Conservation (phyloP, 805 yeast species). For the Monosporozyma unispora region DNA sequence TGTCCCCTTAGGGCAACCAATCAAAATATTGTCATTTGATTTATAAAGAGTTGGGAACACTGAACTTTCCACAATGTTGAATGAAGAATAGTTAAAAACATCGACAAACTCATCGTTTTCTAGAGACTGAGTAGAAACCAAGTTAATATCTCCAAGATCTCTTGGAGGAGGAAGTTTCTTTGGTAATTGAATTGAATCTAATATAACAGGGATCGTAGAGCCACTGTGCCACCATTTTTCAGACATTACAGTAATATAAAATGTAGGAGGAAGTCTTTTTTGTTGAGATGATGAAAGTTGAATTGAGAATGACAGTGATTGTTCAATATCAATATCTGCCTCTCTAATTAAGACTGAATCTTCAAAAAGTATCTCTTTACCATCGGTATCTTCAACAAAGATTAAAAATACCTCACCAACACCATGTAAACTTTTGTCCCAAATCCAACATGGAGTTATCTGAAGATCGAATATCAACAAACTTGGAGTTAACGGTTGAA, state of each 20-base stretch:
- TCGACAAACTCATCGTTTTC: constrained; percentile 39
- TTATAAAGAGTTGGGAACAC: constrained; percentile 51
- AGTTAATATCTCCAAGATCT: constrained; percentile 24
- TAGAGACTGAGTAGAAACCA: constrained; percentile 42
- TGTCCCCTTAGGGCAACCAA: constrained; percentile 67
- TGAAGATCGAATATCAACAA: constrained; percentile 58
- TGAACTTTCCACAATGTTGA: constrained; percentile 72
- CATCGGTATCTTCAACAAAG: constrained; percentile 75
- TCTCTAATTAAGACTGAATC: constrained; percentile 47
- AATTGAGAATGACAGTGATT: constrained; percentile 56
- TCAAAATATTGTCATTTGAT: constrained; percentile 48
- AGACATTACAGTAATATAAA: constrained; percentile 62
- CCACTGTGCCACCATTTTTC: constrained; percentile 82
- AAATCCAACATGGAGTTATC: constrained; percentile 62
- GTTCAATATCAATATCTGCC: constrained; percentile 43
- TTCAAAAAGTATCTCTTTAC: constrained; percentile 57
- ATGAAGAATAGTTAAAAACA: constrained; percentile 39
- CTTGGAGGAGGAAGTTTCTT: constrained; percentile 27
- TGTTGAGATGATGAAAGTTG: constrained; percentile 22
- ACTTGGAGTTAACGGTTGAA: constrained; percentile 72
- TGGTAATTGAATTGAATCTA: constrained; percentile 19
- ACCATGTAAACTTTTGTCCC: constrained; percentile 64
- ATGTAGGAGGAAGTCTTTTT: constrained; percentile 50
- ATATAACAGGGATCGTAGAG: constrained; percentile 47
- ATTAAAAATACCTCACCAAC: constrained; percentile 56